Conservation (phyloP, 805 yeast species). For the Candida incommunis region DNA sequence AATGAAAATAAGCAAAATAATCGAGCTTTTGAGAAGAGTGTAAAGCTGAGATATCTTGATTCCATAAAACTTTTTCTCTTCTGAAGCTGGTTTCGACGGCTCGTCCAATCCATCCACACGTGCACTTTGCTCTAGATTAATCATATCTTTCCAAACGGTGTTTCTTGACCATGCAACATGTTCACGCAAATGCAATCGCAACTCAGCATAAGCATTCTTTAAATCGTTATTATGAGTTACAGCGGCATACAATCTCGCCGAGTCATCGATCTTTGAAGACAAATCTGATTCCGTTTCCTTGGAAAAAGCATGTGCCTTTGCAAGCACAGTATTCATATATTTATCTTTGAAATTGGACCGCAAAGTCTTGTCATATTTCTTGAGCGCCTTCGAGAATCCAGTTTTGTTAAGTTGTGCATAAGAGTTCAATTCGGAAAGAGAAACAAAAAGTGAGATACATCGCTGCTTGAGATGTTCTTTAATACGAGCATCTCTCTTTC, state of each 20-base stretch:
- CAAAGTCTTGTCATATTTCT: constrained; percentile 81
- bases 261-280: constrained; percentile 37
- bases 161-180: constrained; percentile 96
- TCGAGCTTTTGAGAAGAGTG: constrained; percentile 21
- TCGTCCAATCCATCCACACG: constrained; percentile 13
- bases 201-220: constrained; percentile 32
- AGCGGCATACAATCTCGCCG: constrained; percentile 41
- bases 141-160: constrained; percentile 95
- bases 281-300: constrained; percentile 33
- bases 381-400: constrained; percentile 80
- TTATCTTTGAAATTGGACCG: constrained; percentile 43
- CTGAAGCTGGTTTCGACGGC: constrained; percentile 4
- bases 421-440: constrained; percentile 69
- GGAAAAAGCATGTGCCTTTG: constrained; percentile 41
- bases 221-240: constrained; percentile 27
- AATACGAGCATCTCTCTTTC: not conserved
- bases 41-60: constrained; percentile 5
- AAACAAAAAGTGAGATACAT: constrained; percentile 42
- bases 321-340: constrained; percentile 35
- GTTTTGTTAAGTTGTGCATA: constrained; percentile 73
- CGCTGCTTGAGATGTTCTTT: constrained; percentile 7
- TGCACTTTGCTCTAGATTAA: constrained; percentile 80
- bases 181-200: constrained; percentile 56
- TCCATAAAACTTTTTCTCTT: not conserved
- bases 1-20: constrained; percentile 37